Evolutionary conservation across 768 basidiomycete genomes (phyloP).

Genomic region (Termitomyces sp.): DNA sequence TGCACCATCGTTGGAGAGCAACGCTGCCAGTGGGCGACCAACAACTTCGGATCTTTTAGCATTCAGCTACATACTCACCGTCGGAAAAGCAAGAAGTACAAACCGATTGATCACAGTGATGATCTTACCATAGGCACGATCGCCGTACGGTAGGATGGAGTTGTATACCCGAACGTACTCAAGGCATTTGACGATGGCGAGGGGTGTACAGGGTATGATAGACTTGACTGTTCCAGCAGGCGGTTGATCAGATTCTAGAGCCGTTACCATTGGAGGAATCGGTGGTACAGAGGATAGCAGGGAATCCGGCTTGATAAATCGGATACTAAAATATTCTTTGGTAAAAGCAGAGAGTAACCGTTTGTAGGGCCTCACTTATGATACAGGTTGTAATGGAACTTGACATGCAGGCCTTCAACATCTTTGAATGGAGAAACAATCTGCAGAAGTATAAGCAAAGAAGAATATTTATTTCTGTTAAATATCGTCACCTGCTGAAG

Average conservation of each 20-base stretch:
- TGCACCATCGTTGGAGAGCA: constrained; percentile 95
- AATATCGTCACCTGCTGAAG: constrained; percentile 69
- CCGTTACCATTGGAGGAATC: constrained; percentile 21
- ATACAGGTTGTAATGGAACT: constrained; percentile 91
- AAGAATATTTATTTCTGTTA: neutral
- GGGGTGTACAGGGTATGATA: constrained; percentile 94
- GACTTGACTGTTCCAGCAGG: constrained; percentile 90
- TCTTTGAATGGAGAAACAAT: constrained; percentile 96
- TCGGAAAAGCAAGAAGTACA: constrained; percentile 2
- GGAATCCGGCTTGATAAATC: constrained; percentile 79
- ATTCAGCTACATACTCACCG: constrained; percentile 5
- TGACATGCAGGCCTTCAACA: constrained; percentile 95
- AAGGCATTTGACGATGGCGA: constrained; percentile 93
- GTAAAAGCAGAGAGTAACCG: neutral
- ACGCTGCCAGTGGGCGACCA: constrained; percentile 91
- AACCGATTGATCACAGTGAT: constrained; percentile 94
- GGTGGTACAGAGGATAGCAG: constrained; percentile 46
- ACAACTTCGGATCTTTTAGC: constrained; percentile 84
- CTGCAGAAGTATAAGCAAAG: constrained; percentile 26
- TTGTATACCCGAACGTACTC: constrained; percentile 94
- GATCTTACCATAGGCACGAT: constrained; percentile 89
- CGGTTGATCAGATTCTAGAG: constrained; percentile 50
- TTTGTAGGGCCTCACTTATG: constrained; percentile 63
- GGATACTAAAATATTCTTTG: constrained; percentile 56
- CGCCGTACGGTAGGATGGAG: constrained; percentile 85